Evolutionary conservation across 495 filamentous ascomycete species (phyloP).

Genomic region (Chaetomium tenue): DNA sequence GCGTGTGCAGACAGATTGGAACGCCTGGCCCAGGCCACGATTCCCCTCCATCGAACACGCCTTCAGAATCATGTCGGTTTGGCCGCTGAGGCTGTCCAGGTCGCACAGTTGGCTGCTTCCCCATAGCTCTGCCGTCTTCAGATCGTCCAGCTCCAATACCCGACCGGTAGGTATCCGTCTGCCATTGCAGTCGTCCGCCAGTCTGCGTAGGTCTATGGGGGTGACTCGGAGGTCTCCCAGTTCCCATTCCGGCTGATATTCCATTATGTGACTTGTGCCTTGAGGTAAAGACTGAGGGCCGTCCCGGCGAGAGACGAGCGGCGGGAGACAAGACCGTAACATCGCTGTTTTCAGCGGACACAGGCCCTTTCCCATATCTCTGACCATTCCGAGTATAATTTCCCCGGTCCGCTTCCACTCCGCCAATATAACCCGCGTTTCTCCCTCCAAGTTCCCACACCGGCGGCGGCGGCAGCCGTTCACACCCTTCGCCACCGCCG

Average conservation of each 20-base stretch:
- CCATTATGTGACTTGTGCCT: neutral
- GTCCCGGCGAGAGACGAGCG: constrained; percentile 20
- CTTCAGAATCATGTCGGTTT: constrained; percentile 19
- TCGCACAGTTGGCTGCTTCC: constrained; percentile 25
- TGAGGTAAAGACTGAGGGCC: neutral
- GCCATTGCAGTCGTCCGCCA: neutral
- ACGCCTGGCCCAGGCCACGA: neutral
- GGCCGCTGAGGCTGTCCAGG: constrained; percentile 20
- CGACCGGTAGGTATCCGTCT: constrained; percentile 18
- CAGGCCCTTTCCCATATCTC: constrained; percentile 30
- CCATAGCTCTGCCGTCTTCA: constrained; percentile 25
- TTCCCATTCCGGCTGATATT: constrained; percentile 8
- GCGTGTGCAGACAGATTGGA: constrained; percentile 51
- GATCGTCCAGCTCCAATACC: constrained; percentile 24
- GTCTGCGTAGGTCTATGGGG: constrained; percentile 8
- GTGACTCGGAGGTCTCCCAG: constrained; percentile 1
- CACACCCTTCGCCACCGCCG: constrained; percentile 19
- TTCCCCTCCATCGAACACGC: constrained; percentile 11
- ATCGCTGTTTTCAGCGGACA: constrained; percentile 31
- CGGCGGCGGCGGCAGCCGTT: constrained; percentile 13
- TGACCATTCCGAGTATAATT: neutral
- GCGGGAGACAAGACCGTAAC: constrained; percentile 19
- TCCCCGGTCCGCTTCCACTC: neutral
- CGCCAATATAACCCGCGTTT: neutral
- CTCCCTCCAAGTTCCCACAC: no score